Base-by-base conservation (phyloP, 1,284 basidiomycete genomes). In the Cutaneotrichosporon curvatum region DNA sequence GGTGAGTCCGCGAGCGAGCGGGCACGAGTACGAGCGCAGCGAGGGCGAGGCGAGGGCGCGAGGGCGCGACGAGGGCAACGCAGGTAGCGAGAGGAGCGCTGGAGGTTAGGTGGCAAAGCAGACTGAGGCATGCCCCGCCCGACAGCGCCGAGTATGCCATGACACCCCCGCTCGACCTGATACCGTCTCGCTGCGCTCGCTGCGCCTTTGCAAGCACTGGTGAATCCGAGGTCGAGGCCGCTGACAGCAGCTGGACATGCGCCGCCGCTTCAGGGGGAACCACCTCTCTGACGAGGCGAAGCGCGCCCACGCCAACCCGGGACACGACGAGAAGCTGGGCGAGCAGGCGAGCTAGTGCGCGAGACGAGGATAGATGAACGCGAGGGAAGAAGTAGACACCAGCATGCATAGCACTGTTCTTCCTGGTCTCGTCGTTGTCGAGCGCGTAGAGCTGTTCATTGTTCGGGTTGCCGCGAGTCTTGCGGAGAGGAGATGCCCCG, bases 211-310 rank as follows among this genome's bases (percentile, higher is more conserved):
- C n/a, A n/a, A n/a, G n/a, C n/a, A n/a, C n/a, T n/a, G n/a, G n/a
- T n/a, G n/a, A n/a, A n/a, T n/a, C n/a, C n/a, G n/a, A n/a, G n/a
- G n/a, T 12, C 12, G 25, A 28, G 25, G 8, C 25, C 25, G 35
- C 44, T 49, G 31, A 53, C 43, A 19, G 16, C 50, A 72, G 70
- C 66, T 72, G 47, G 70, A 72, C 47, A 71, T 71, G 65, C 56
- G 68, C 22, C 56, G 68, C 37, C 59, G 70, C 15, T 71, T 72
- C 53, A 48, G 68, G 39, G 70, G 70, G 3, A 72, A 71, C 53
- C 65, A 70, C 45, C 55, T 69, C 8, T 48, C 50, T 14, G 55
- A 58, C 7, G 43, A 55, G 36, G 56, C 50, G 40, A 59, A 55
- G 49, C 42, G 42, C n/a, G 35, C 11, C 10, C 32, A 33, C 16